Evolutionary conservation across 441 rosid genomes (phyloP), one percentile per base, ranked within the genome.

Genomic region (Gossypium davidsonii): DNA sequence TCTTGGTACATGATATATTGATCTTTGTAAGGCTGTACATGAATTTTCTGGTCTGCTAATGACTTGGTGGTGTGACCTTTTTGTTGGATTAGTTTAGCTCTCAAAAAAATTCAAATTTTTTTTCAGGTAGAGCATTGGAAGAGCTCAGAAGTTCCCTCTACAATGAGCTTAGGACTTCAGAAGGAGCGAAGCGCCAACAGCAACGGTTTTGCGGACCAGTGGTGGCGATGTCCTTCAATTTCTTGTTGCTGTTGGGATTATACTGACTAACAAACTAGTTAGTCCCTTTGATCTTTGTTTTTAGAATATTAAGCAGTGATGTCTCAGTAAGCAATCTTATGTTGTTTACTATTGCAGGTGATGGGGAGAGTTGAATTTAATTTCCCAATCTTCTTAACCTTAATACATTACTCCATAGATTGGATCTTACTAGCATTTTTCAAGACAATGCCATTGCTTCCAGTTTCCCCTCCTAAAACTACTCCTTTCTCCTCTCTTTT

Each of bases 191-290:
- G 84, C 79, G 91, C 39, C 93, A 88, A 23, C 97, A 92, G 77
- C 97, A 91, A 75, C 81, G 94, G 28, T 77, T 86, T 18, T 91
- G 98, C 59, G 93, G 97, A 8, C 98, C 95, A 12, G 81, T 85
- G 46, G 85, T 83, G 76, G 98, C 98, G 1, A 88, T 92, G 93
- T 77, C 98, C 44, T 95, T 95, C 83, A 95, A 95, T 82, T 92
- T 95, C 77, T 9, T 71, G 93, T 93, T 53, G 87, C 97, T 9
- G 93, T 91, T 72, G 91, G 92, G 42, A 89, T 95, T 77, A 95
- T 95, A 76, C 85, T 90, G 70, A 83, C 88, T 14, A 95, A 95
- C 87, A 95, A 95, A 87, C 44, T 88, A 63, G 98, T 94, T 26
- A 51, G 79, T 80, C 12, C 17, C 70, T 23, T 25, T 7, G 46